phyloP scores from a whole-genome alignment of 2,329 filamentous ascomycete species.

The Apiospora kogelbergensis region DNA sequence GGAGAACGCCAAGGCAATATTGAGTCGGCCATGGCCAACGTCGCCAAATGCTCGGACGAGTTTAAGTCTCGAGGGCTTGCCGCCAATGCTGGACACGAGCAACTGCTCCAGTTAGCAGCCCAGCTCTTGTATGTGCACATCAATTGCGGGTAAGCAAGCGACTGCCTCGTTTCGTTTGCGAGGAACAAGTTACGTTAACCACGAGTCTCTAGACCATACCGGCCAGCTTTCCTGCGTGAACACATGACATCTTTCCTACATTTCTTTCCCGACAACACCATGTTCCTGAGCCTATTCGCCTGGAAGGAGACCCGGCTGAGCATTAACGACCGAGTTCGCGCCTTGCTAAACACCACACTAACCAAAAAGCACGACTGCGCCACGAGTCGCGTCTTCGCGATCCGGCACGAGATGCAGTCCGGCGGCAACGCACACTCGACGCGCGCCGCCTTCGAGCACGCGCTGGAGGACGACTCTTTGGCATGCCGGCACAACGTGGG shows the following conservation, averaged over 20 bases:
- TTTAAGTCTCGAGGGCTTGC: conserved; percentile 38
- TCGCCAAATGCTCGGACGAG: conserved; percentile 42
- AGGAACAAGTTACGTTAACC: neutral
- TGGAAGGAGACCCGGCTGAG: conserved; percentile 72
- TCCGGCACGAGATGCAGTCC: conserved; percentile 48
- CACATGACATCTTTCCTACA: conserved; percentile 60
- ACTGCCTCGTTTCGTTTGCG: neutral
- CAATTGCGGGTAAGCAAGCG: conserved; percentile 47
- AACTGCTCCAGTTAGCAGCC: conserved; percentile 67
- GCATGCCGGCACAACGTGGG: conserved; percentile 38
- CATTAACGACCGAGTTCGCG: conserved; percentile 75
- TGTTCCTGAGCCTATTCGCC: conserved; percentile 72
- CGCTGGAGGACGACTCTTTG: conserved; percentile 38
- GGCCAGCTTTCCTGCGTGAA: conserved; percentile 63
- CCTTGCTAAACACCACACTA: conserved; percentile 56
- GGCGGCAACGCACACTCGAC: conserved; percentile 53
- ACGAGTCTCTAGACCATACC: conserved; percentile 56
- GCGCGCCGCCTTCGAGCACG: conserved; percentile 52
- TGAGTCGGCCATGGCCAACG: conserved; percentile 43
- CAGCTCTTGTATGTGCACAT: conserved; percentile 67
- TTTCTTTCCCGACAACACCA: conserved; percentile 72
- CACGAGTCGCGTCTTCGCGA: conserved; percentile 47
- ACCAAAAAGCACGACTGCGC: conserved; percentile 38
- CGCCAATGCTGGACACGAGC: conserved; percentile 51
- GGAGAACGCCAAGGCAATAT: conserved; percentile 56